These are phyloP conservation scores for Pichia cephalocereana DNA, from an alignment of 805 yeast species.

Conservation along the genomic window DNA sequence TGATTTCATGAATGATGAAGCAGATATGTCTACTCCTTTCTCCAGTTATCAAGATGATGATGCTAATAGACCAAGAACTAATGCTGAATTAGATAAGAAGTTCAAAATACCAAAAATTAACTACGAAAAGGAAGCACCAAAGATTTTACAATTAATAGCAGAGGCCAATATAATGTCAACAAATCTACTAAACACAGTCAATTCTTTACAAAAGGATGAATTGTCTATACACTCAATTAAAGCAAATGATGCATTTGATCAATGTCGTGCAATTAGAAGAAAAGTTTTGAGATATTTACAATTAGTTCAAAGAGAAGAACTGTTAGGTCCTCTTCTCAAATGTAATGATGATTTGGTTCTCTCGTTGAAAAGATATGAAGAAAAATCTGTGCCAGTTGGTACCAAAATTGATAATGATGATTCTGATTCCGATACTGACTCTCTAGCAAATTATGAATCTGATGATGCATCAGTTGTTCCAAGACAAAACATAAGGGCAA, in stretches of 20 bases:
- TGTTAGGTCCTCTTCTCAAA: constrained; percentile 74
- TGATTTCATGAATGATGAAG: constrained; percentile 44
- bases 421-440: constrained; percentile 32
- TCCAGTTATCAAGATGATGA: constrained; percentile 18
- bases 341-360: constrained; percentile 86
- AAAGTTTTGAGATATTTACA: constrained; percentile 77
- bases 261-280: constrained; percentile 67
- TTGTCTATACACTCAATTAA: constrained; percentile 56
- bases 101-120: constrained; percentile 62
- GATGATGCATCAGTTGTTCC: constrained; percentile 12
- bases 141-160: constrained; percentile 57
- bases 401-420: constrained; percentile 29
- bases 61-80: constrained; percentile 15
- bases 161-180: constrained; percentile 70
- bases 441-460: constrained; percentile 30
- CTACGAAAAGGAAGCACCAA: constrained; percentile 62
- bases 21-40: constrained; percentile 33
- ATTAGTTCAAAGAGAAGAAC: constrained; percentile 74
- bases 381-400: constrained; percentile 32
- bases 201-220: constrained; percentile 34
- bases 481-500: not conserved
- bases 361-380: constrained; percentile 63
- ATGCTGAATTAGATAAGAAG: constrained; percentile 34
- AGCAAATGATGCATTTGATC: constrained; percentile 59
- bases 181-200: constrained; percentile 51